Evolutionary conservation across 1,284 basidiomycete genomes (phyloP), one percentile per base, ranked within the genome.

Genomic region (Singerocomus inundabilis): DNA sequence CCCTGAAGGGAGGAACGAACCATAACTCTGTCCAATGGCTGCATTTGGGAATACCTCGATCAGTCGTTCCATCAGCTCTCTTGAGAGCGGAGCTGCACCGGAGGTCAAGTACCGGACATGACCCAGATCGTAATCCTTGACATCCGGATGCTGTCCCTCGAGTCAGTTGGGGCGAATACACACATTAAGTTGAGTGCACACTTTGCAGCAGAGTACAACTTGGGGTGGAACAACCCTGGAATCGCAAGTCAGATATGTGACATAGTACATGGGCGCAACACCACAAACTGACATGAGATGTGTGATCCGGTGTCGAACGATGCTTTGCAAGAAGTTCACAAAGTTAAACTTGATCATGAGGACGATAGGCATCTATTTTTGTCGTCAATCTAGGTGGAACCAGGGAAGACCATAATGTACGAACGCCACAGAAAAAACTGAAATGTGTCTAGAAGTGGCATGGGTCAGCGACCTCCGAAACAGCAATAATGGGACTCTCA

Each of bases 11-110:
- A 44, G 10, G 2, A 21, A 58, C 67, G 21, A 54, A 76, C 79
- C 79, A 61, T 78, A 82, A 7, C 72, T 76, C 58, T 82, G 80
- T 16, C 75, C 76, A 31, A 81, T 68, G 42, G 55, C 53, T 7
- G 70, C 70, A 7, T 74, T 63, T 0, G 80, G 79, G 5, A 84
- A 61, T 26, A 77, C 54, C 39, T 71, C 67, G 13, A 71, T 57
- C n/a, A 82, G 66, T 53, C 74, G 75, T 34, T 69, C 54, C 32
- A 71, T 78, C 24, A 81, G 66, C 59, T 81, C 83, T 1, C 68
- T 48, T 0, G 79, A 77, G 15, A 87, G 69, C 2, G 85, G 84
- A 1, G 85, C 85, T 2, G 85, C 84, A 8, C 83, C 84, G 15
- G 69, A 68, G 60, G 82, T 75, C 49, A 76, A 59, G 55, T 74